Percentiles rank a stretch among this genome's conserved stretches.
Evolutionary conservation across 2,329 filamentous ascomycete species (phyloP).

Genomic region (Fusarium pilosicola): DNA sequence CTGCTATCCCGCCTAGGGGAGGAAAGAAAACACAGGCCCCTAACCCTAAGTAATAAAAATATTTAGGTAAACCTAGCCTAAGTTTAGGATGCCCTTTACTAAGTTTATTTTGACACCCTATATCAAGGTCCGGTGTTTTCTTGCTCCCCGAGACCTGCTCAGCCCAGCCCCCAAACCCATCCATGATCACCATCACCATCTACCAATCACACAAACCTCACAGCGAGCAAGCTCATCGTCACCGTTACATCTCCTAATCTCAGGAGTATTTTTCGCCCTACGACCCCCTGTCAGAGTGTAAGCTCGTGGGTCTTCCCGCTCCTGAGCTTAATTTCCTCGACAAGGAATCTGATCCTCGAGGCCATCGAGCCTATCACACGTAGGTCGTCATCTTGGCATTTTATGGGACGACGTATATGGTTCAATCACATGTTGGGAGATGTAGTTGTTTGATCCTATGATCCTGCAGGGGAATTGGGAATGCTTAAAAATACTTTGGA

Average conservation of each 20-base stretch:
- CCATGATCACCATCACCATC: neutral
- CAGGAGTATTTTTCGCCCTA: neutral
- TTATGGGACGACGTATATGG: constrained; percentile 4
- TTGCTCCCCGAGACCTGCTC: neutral
- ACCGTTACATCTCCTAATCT: neutral
- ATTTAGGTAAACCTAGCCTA: too few species aligned
- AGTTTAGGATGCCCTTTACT: too few species aligned
- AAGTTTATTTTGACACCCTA: too few species aligned
- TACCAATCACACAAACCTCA: neutral
- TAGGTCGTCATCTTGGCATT: neutral
- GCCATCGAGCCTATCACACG: constrained; percentile 13
- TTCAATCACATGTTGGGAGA: constrained; percentile 1
- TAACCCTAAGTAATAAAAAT: too few species aligned
- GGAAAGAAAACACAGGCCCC: too few species aligned
- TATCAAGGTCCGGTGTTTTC: too few species aligned
- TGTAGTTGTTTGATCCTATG: too few species aligned
- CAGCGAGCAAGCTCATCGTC: neutral
- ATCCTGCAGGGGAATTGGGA: neutral
- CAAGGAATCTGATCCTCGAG: constrained; percentile 18
- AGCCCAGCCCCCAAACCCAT: neutral
- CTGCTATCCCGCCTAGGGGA: neutral
- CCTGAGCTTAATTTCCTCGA: constrained; percentile 15
- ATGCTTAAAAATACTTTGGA: neutral
- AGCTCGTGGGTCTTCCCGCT: constrained; percentile 20
- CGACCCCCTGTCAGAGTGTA: constrained; percentile 6